Base-by-base conservation (phyloP, 2,329 filamentous ascomycete species). In the Hypoxylon sp. region DNA sequence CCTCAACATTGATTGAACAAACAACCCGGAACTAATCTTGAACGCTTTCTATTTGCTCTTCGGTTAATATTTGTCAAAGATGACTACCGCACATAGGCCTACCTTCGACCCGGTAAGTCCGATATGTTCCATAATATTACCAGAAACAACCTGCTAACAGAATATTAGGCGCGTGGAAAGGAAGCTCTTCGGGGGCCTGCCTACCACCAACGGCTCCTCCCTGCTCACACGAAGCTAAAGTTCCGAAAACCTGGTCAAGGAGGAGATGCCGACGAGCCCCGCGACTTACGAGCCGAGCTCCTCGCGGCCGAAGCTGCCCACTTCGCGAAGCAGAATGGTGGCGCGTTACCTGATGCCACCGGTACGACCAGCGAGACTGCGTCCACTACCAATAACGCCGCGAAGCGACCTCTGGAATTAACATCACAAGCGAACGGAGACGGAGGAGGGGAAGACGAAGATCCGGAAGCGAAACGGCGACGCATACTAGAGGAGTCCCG, bases 141-240 rank as follows among this genome's bases (percentile, higher is more conserved):
- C 25, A 45, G 54, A 30, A 27, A 25, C 11, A 5, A 48, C 14
- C 57, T 51, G 23, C 76, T 79, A 74, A 80, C 27, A 67, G 41
- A 21, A 68, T 68, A 67, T 60, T 69, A 94, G 91, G 94, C 95
- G 43, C 89, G 91, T 77, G 96, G 96, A 78, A 97, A 97, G 85
- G 96, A 99, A 81, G 93, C 94, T 74, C 91, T 94, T 65, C 91
- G 94, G 75, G 96, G 96, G 50, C 92, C 93, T 52, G 95, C 94
- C 73, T 98, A 97, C 83, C 96, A 99, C 78, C 95, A 98, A 81
- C 91, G 96, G 74, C 91, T 98, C 14, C 90, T 97, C 12, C 95
- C 96, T 32, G 96, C 96, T 30, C 91, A 99, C 79, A 98, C 93
- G 11, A 90, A 93, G 70, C 90, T 99, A 76, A 99, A 99, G 82